Percentiles rank a stretch among this genome's conserved stretches.
phyloP scores from a whole-genome alignment of 306 rosid genomes.

The Citrullus colocynthis region DNA sequence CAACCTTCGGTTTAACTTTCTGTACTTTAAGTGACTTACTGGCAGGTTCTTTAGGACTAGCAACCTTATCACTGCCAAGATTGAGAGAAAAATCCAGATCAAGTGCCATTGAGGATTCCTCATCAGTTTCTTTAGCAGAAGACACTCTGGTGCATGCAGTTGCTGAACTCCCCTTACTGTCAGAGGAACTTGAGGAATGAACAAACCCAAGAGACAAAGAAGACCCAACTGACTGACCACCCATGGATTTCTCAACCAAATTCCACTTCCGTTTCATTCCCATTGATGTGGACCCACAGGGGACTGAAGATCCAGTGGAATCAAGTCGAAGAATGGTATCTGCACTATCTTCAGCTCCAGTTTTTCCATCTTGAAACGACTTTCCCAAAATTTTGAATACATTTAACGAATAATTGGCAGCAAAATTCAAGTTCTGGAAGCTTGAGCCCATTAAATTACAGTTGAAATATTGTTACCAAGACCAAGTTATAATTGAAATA shows the following conservation, averaged over 20 bases:
- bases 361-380: constrained; percentile 34
- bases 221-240: constrained; percentile 46
- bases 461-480: constrained; percentile 23
- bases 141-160: constrained; percentile 77
- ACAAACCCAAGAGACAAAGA: constrained; percentile 76
- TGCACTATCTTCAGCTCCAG: constrained; percentile 27
- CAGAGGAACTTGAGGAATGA: constrained; percentile 61
- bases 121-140: constrained; percentile 79
- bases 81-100: constrained; percentile 61
- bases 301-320: constrained; percentile 45
- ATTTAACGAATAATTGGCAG: constrained; percentile 47
- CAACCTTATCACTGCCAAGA: constrained; percentile 52
- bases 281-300: constrained; percentile 27
- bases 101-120: constrained; percentile 74
- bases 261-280: constrained; percentile 81
- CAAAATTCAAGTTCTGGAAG: constrained; percentile 45
- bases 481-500: constrained; percentile 19
- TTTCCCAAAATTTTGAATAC: constrained; percentile 49
- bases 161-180: constrained; percentile 86
- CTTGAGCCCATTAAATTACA: constrained; percentile 49
- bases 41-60: constrained; percentile 33
- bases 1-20: constrained; percentile 45
- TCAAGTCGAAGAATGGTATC: constrained; percentile 66
- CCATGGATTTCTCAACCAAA: constrained; percentile 32
- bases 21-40: constrained; percentile 24